These are phyloP conservation scores for Urostyla sp. DNA, from an alignment of 73 alveolate genomes.

Conservation along the genomic window DNA sequence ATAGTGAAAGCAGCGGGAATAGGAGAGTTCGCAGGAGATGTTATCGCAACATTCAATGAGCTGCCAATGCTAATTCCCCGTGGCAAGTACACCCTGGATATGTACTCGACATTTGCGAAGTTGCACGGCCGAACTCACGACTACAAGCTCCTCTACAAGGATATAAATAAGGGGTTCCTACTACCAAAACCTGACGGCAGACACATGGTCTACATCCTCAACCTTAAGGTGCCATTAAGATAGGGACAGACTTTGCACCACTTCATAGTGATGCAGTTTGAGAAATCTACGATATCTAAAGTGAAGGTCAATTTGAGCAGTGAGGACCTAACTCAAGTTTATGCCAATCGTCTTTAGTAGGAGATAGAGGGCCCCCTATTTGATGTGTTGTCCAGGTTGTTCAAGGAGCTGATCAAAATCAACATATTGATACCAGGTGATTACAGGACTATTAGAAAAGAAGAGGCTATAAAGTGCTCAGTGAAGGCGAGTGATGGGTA, in stretches of 20 bases:
- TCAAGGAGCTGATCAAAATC: slow-evolving; percentile 79
- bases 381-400: slow-evolving; percentile 86
- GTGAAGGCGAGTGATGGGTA: slow-evolving; percentile 93
- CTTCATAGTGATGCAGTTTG: slow-evolving; percentile 84
- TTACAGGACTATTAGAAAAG: slow-evolving; percentile 59
- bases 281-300: slow-evolving; percentile 64
- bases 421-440: slow-evolving; percentile 90
- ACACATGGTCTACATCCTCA: slow-evolving; percentile 84
- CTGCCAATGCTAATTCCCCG: slow-evolving; percentile 93
- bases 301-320: slow-evolving; percentile 59
- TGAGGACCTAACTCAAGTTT: slow-evolving; percentile 73
- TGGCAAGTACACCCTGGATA: slow-evolving; percentile 88
- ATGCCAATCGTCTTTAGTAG: slow-evolving; percentile 68
- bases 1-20: slow-evolving; percentile 85
- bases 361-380: slow-evolving; percentile 84
- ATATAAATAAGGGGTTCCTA: slow-evolving; percentile 85
- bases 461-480: slow-evolving; percentile 88
- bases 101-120: slow-evolving; percentile 83
- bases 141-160: slow-evolving; percentile 87
- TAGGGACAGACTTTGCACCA: slow-evolving; percentile 95
- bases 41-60: slow-evolving; percentile 83
- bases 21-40: slow-evolving; percentile 83
- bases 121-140: slow-evolving; percentile 92
- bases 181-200: slow-evolving; percentile 92
- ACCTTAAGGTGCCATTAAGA: slow-evolving; percentile 77